Conservation (phyloP, 2,329 filamentous ascomycete species). For the Sarocladium strictum region DNA sequence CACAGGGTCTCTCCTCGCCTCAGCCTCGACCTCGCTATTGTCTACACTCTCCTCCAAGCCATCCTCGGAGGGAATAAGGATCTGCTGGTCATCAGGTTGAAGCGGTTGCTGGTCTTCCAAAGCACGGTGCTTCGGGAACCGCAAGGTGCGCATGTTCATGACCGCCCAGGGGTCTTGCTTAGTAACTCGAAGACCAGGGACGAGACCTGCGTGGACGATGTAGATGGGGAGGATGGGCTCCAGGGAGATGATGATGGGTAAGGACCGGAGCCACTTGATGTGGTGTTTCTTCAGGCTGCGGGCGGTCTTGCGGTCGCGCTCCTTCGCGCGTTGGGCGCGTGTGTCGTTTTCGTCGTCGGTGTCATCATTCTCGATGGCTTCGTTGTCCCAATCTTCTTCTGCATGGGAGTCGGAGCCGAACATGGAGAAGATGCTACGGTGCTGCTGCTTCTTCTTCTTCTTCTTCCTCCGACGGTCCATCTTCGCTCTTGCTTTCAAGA, state of each 20-base stretch:
- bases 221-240: conserved; percentile 55
- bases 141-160: conserved; percentile 88
- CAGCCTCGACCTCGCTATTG: neutral
- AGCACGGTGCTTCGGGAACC: conserved; percentile 36
- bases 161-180: conserved; percentile 71
- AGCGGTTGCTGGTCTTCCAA: neutral
- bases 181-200: conserved; percentile 65
- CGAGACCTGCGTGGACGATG: conserved; percentile 80
- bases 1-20: conserved; percentile 20
- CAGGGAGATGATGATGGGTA: conserved; percentile 72
- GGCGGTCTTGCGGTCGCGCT: conserved; percentile 44
- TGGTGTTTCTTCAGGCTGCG: conserved; percentile 51
- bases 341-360: conserved; percentile 13
- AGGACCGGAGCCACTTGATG: conserved; percentile 60
- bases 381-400: conserved; percentile 5
- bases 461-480: conserved; percentile 5
- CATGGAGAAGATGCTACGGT: neutral
- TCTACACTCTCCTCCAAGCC: conserved; percentile 8
- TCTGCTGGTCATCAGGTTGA: neutral
- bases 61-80: conserved; percentile 6
- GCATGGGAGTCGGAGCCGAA: conserved; percentile 13
- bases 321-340: conserved; percentile 28
- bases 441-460: conserved; percentile 9
- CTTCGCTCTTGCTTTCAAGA: conserved; percentile 53
- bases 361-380: conserved; percentile 20